phyloP scores from a whole-genome alignment of 805 yeast species.

The Yarrowia phangngaensis region DNA sequence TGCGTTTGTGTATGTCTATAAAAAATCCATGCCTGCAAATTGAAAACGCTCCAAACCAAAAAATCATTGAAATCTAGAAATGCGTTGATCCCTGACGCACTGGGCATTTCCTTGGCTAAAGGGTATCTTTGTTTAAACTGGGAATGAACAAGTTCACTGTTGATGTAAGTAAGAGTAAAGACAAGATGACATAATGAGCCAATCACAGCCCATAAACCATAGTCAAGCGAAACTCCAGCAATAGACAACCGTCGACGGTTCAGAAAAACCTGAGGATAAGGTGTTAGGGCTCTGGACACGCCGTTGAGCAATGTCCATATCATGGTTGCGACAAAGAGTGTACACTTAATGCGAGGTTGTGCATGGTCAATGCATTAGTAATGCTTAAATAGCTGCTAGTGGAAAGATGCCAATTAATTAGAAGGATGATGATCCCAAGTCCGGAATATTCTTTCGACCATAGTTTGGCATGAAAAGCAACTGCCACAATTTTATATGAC shows the following conservation, averaged over 20 bases:
- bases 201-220: conserved; percentile 14
- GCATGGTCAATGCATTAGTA: neutral
- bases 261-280: conserved; percentile 12
- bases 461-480: no score
- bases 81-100: neutral
- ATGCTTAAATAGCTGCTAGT: neutral
- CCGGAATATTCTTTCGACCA: no score
- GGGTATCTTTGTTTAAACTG: conserved; percentile 15
- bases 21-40: neutral
- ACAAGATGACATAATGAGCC: conserved; percentile 9
- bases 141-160: neutral
- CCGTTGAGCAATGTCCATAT: conserved; percentile 5
- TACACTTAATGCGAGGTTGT: neutral
- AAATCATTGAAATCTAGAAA: conserved; percentile 3
- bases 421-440: no score
- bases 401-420: no score
- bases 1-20: conserved; percentile 17
- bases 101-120: conserved; percentile 6
- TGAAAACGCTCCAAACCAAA: conserved; percentile 1
- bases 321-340: neutral
- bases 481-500: no score
- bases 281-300: conserved; percentile 4
- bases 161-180: conserved; percentile 5
- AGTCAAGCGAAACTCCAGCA: conserved; percentile 25
- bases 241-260: conserved; percentile 22